phyloP scores from a whole-genome alignment of 306 rosid genomes.

The Castanospermum australe region DNA sequence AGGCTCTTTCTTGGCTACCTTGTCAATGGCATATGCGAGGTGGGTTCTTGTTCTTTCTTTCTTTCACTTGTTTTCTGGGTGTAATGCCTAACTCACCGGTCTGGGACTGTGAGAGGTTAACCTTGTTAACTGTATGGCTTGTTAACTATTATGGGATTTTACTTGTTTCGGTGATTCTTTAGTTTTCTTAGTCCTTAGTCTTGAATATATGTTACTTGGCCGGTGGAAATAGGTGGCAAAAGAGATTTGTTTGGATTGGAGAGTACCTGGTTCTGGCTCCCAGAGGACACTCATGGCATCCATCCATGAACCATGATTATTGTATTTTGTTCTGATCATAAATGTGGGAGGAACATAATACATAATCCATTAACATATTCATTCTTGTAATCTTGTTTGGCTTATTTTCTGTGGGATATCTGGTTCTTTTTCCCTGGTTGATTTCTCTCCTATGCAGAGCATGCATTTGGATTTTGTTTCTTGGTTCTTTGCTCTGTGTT shows the following conservation, averaged over 20 bases:
- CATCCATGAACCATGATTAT: too few species aligned
- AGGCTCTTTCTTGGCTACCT: slow-evolving; percentile 72
- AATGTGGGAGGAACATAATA: not conserved
- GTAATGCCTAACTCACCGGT: not conserved
- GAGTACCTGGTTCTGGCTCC: not conserved
- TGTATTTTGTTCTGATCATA: not conserved
- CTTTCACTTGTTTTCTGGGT: not conserved
- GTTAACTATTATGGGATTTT: not conserved
- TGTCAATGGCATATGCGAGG: slow-evolving; percentile 70
- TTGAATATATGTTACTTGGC: too few species aligned
- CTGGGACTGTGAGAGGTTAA: too few species aligned
- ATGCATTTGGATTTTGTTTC: not conserved
- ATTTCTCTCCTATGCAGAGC: too few species aligned
- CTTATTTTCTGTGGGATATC: not conserved
- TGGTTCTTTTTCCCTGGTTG: not conserved
- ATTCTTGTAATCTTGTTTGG: not conserved
- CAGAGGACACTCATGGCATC: not conserved
- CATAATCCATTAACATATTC: not conserved
- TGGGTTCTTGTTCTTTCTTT: not conserved
- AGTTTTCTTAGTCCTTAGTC: not conserved
- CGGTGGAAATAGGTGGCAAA: not conserved
- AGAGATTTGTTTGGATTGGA: not conserved
- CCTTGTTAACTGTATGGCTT: not conserved
- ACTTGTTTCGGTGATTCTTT: not conserved
- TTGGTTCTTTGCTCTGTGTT: not conserved